Base-by-base conservation (phyloP, 371 early-diverging fungal genomes). In the Chytridium lagenaria region DNA sequence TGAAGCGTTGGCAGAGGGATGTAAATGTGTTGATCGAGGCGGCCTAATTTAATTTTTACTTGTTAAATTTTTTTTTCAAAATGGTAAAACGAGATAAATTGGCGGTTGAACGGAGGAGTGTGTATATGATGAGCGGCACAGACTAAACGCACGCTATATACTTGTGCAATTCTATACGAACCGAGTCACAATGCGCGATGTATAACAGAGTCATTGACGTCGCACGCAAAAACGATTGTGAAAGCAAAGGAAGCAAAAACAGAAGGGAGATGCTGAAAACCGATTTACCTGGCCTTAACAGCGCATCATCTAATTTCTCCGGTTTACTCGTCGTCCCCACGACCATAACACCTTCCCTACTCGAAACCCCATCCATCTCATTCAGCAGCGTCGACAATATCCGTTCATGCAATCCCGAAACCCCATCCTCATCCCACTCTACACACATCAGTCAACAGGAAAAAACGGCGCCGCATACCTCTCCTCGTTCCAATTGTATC, bases 361-460 rank as follows among this genome's bases (percentile, higher is more conserved):
- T 90, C 70, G 90, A 86, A 1, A 98, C 88, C 23, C 98, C 99
- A 80, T 99, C 99, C 97, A 99, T 96, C 78, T 98, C 98, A 72
- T 97, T 97, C 68, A 99, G 79, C 66, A 99, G 81, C 3, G 93
- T 95, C 1, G 95, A 91, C 23, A 98, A 73, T 0, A 97, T 88
- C 16, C 98, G 85, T 69, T 94, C 94, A 71, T 91, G 90, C 12
- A 95, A 88, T 16, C 92, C 92, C 19, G 88, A 86, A 15, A 88
- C 75, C 34, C 88, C 89, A 26, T 86, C 89, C 37, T 79, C 83
- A 44, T 44, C 72, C 86, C 83, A 88, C n/a, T 85, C 86, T 85
- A 76, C 40, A 39, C 44, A 2, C 33, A 7, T 10, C 61, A 61
- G 15, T 55, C 19, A 34, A 38, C 15, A 33, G 19, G 30, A 37